Conservation (phyloP, 495 filamentous ascomycete genomes). For the Penicillium pulvis region DNA sequence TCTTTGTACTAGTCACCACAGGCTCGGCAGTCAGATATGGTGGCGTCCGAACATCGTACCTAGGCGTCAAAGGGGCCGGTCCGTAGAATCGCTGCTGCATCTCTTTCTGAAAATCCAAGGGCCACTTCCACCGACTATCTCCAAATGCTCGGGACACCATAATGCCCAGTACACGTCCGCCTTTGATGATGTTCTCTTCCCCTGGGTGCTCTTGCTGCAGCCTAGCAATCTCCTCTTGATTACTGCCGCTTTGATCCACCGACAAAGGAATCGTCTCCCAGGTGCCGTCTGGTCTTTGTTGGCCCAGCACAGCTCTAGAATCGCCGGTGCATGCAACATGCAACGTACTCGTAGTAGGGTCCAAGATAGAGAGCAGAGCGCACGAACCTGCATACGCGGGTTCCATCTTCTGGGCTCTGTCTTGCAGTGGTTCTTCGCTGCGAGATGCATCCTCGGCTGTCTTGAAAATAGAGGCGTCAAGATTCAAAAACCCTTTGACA, state of each 20-base stretch:
- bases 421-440: conserved; percentile 25
- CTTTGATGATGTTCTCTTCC: conserved; percentile 54
- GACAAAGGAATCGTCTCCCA: conserved; percentile 57
- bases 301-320: conserved; percentile 62
- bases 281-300: conserved; percentile 39
- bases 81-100: conserved; percentile 51
- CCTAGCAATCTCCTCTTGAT: conserved; percentile 51
- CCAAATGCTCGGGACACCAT: conserved; percentile 63
- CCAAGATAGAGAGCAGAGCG: conserved; percentile 59
- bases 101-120: conserved; percentile 44
- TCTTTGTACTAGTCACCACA: conserved; percentile 56
- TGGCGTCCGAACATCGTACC: conserved; percentile 47
- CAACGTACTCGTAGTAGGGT: conserved; percentile 48
- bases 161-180: conserved; percentile 59
- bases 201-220: conserved; percentile 58
- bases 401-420: conserved; percentile 37
- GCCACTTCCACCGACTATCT: conserved; percentile 65
- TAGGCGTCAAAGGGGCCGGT: conserved; percentile 40
- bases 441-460: conserved; percentile 32
- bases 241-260: conserved; percentile 60
- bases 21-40: conserved; percentile 70
- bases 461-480: conserved; percentile 54
- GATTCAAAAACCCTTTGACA: conserved; percentile 45
- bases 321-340: conserved; percentile 62
- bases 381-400: conserved; percentile 60